Base-by-base conservation (phyloP, 306 rosid genomes). In the Trifolium pratense region DNA sequence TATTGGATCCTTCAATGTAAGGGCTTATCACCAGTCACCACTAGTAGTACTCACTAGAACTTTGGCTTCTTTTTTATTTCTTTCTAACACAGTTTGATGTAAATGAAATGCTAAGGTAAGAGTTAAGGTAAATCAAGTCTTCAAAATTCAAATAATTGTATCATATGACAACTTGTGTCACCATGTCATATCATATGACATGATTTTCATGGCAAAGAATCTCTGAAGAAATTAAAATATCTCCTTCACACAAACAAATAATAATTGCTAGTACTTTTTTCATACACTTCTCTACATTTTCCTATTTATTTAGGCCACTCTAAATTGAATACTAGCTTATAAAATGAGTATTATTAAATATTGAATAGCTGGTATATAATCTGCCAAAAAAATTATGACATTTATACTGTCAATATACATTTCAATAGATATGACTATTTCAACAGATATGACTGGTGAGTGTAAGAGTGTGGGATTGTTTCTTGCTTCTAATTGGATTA, bases 141-240 rank as follows among this genome's bases (percentile, higher is more conserved):
- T 36, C 39, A 36, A 36, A 36, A 6, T 36, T 7, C 10, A 1
- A 36, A 46, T 46, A 46, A 42, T 26, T 14, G 68, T 56, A 48
- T 29, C 70, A 0, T 52, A 29, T 62, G 43, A 15, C 40, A 58
- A 55, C 3, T 23, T 26, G 60, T 67, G 40, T 42, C 11, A 59
- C 51, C 52, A 31, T 67, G 43, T 36, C 74, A 76, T 67, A 3
- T 52, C 13, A 11, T 52, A 18, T 42, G 51, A 17, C 11, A 51
- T 46, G 14, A 17, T 17, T 51, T 52, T 52, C 58, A 52, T 17
- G 58, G 31, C 63, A 68, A 59, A 25, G 70, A 45, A 77, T 77
- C 75, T 15, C 31, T 18, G 13, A 21, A 66, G 26, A 51, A 55
- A n/a, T n/a, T n/a, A n/a, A 76, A 76, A 31, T 57, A 42, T 25